A percentile compares a stretch with the other conserved stretches of the same genome.
Evolutionary conservation across 179 eudicot species (phyloP).

Genomic region (Patellifolia procumbens): DNA sequence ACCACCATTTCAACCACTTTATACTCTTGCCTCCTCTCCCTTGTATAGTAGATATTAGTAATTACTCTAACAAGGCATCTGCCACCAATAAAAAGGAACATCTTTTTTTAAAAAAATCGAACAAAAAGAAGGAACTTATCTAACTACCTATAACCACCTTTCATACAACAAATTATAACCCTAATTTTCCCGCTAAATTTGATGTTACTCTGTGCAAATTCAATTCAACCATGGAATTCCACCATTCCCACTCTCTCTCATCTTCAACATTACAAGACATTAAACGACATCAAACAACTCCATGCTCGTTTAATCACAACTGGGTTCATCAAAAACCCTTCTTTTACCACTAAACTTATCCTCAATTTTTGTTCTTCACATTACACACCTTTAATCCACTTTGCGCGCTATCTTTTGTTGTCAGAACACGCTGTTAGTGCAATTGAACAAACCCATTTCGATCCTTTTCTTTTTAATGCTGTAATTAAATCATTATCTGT

Average conservation of each 20-base stretch:
- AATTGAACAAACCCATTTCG: constrained; percentile 12
- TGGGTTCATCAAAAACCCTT: constrained; percentile 47
- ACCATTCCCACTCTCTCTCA: constrained; percentile 39
- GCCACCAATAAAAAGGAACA: too few species aligned
- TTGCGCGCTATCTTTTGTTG: constrained; percentile 55
- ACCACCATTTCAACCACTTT: too few species aligned
- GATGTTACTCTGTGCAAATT: constrained; percentile 46
- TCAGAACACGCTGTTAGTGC: constrained; percentile 19
- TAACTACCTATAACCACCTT: too few species aligned
- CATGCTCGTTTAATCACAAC: constrained; percentile 66
- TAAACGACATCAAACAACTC: constrained; percentile 55
- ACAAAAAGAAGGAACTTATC: too few species aligned
- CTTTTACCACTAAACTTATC: constrained; percentile 61
- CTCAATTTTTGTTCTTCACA: constrained; percentile 49
- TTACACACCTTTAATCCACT: constrained; percentile 39
- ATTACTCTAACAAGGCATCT: too few species aligned
- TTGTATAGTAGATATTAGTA: too few species aligned
- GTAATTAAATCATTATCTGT: constrained; percentile 57
- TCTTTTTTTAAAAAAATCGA: too few species aligned
- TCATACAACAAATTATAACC: neutral
- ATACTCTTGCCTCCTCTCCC: too few species aligned
- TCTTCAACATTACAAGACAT: constrained; percentile 55
- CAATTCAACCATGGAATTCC: constrained; percentile 62
- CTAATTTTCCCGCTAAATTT: constrained; percentile 30
- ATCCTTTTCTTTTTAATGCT: constrained; percentile 69